Evolutionary conservation across 2,329 filamentous ascomycete species (phyloP), one percentile per base, ranked within the genome.

Genomic region (Alternaria arbusti): DNA sequence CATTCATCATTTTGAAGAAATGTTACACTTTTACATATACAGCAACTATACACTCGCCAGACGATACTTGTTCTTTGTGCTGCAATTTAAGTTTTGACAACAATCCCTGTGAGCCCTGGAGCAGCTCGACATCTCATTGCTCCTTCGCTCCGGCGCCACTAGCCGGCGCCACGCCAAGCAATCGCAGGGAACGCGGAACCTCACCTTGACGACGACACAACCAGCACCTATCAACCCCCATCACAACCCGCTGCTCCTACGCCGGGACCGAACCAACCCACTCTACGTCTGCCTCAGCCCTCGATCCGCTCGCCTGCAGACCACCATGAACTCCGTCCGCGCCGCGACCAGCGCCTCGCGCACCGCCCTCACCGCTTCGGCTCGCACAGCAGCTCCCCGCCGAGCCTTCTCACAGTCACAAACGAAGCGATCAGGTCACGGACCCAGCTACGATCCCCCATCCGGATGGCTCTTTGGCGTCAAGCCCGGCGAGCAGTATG

Each of bases 391-490:
- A 25, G 49, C 49, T 40, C 49, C 49, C 25, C 59, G 69, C 65
- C 73, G 70, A 61, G 60, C 66, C 45, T 74, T 78, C 51, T 75
- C 76, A 47, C 63, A 68, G 32, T 68, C 74, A 26, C 56, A 66
- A 44, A 47, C 46, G 54, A 54, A 61, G 49, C 61, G 63, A 22
- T 64, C 63, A 28, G 74, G 72, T 70, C 89, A 91, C 83, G 91
- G 89, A 75, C 86, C 89, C 72, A 91, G 94, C 80, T 99, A 94
- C 83, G 96, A 99, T 72, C 90, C 94, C 51, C 95, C 96, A 3
- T 87, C 86, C 60, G 96, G 96, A 75, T 97, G 94, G 93, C 89
- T 99, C 75, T 97, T 92, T 82, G 94, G 94, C 71, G 88, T 97
- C 74, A 94, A 94, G 86, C 96, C 96, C 36, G 94, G 94, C 67